phyloP scores from a whole-genome alignment of 1,139 yeast species.

The Suhomyces coccinellae region DNA sequence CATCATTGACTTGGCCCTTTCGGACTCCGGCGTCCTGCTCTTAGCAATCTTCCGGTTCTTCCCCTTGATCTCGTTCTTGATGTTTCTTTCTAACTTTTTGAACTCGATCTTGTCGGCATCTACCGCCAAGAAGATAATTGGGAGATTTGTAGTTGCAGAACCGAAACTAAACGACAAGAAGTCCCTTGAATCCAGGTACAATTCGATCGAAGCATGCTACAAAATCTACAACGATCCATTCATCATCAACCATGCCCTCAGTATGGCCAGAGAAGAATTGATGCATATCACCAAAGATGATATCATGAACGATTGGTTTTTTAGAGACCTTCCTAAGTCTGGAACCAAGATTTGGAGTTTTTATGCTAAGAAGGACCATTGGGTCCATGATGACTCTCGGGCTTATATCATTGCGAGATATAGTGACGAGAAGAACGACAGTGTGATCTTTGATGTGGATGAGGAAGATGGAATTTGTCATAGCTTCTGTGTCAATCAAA shows the following conservation, averaged over 20 bases:
- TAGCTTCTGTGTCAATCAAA: slow-evolving; percentile 58
- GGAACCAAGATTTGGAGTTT: slow-evolving; percentile 51
- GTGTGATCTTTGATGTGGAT: slow-evolving; percentile 35
- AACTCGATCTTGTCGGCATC: slow-evolving; percentile 24
- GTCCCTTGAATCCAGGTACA: slow-evolving; percentile 31
- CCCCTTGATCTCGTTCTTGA: slow-evolving; percentile 34
- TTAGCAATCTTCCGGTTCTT: slow-evolving; percentile 29
- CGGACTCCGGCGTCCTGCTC: slow-evolving; percentile 50
- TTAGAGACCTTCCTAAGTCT: slow-evolving; percentile 28
- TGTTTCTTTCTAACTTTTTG: slow-evolving; percentile 23
- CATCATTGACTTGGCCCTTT: slow-evolving; percentile 52
- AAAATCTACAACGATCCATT: slow-evolving; percentile 40
- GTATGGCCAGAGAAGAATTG: slow-evolving; percentile 61
- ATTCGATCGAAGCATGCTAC: slow-evolving; percentile 45
- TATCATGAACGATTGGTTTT: slow-evolving; percentile 50
- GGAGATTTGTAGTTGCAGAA: slow-evolving; percentile 22
- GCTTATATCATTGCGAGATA: slow-evolving; percentile 40
- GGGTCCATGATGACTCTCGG: slow-evolving; percentile 57
- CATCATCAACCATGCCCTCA: slow-evolving; percentile 53
- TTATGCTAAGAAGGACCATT: slow-evolving; percentile 58
- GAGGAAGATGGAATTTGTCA: slow-evolving; percentile 44
- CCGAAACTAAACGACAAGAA: slow-evolving; percentile 21
- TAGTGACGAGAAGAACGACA: slow-evolving; percentile 26
- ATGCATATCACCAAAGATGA: slow-evolving; percentile 42
- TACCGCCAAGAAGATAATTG: slow-evolving; percentile 23